Evolutionary conservation across 225 moss, liverwort and hornwort genomes (phyloP), one percentile per base, ranked within the genome.

Genomic region (Pseudoscleropodium purum): DNA sequence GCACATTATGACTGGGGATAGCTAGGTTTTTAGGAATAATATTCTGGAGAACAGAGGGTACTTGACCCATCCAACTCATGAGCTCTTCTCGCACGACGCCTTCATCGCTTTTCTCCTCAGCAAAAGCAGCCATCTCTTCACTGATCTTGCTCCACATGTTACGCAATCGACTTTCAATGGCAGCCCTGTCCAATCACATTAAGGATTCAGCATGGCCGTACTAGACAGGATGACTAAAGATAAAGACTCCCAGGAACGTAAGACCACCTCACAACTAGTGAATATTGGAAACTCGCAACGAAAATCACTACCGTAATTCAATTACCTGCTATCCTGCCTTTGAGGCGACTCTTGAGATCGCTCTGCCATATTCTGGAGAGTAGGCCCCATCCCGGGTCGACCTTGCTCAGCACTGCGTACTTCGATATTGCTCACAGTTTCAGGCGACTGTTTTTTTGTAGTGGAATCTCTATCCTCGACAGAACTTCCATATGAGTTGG

Each of bases 111-210:
- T 88, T 92, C 85, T 95, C 93, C 80, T 94, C 95, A 52, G 97
- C 93, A 87, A 98, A 94, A 86, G 96, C 95, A 84, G 94, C 79
- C 95, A 98, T 95, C 89, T 97, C 98, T 92, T 98, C 95, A 62
- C 95, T 95, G 31, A 98, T 95, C 91, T 92, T 95, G 72, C 87
- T 88, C 98, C 97, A 98, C 96, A 96, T 94, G 63, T 92, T 92
- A 84, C 94, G 94, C 83, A 98, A 85, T 52, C 98, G 95, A 75
- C 93, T 94, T 92, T 98, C 95, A 72, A 95, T 94, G 67, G 89
- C 95, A 93, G 83, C 91, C 90, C 98, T 97, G 88, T 84, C 66
- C 79, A 84, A 85, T 34, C 36, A 83, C 84, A 92, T 34, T 67
- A 66, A 26, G 65, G 24, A 83, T 73, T 91, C 57, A 79, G 54